These are phyloP conservation scores for Chiua virens DNA, from an alignment of 768 basidiomycete genomes.

Conservation along the genomic window DNA sequence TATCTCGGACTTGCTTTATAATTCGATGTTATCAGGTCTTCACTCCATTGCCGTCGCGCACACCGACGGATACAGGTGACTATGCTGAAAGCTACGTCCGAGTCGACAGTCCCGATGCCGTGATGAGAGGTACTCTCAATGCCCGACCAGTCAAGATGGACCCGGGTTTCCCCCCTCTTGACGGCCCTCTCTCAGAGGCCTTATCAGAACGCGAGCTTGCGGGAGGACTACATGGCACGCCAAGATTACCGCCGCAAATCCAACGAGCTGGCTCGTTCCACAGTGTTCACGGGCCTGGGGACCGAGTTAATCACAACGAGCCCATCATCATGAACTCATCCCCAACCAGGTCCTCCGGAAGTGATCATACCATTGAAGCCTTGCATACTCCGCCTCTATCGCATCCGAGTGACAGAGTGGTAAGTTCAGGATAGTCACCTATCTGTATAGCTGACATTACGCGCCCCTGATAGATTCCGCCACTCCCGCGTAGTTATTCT, in stretches of 20 bases:
- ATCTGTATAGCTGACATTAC: background rate
- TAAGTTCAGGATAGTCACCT: constrained; percentile 6
- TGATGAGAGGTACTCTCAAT: constrained; percentile 34
- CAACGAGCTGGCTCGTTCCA: constrained; percentile 22
- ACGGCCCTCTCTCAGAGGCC: constrained; percentile 19
- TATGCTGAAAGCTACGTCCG: constrained; percentile 32
- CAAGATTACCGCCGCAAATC: constrained; percentile 21
- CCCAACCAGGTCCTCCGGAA: constrained; percentile 19
- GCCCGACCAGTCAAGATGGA: constrained; percentile 29
- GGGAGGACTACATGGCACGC: constrained; percentile 16
- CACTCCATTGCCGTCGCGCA: constrained; percentile 33
- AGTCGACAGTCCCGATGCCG: constrained; percentile 31
- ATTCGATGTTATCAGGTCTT: constrained; percentile 23
- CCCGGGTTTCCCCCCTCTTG: constrained; percentile 21
- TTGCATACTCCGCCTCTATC: constrained; percentile 19
- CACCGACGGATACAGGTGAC: constrained; percentile 33
- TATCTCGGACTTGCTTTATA: constrained; percentile 7
- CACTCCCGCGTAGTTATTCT: constrained; percentile 25
- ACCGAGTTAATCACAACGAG: constrained; percentile 11
- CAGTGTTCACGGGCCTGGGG: constrained; percentile 19
- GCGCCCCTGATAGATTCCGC: constrained; percentile 24
- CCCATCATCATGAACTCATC: constrained; percentile 25
- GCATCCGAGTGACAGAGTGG: constrained; percentile 29
- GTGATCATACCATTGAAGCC: constrained; percentile 33
- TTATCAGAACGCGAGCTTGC: constrained; percentile 23